Evolutionary conservation across 306 rosid species (phyloP).

Genomic region (Cucumis hystrix): DNA sequence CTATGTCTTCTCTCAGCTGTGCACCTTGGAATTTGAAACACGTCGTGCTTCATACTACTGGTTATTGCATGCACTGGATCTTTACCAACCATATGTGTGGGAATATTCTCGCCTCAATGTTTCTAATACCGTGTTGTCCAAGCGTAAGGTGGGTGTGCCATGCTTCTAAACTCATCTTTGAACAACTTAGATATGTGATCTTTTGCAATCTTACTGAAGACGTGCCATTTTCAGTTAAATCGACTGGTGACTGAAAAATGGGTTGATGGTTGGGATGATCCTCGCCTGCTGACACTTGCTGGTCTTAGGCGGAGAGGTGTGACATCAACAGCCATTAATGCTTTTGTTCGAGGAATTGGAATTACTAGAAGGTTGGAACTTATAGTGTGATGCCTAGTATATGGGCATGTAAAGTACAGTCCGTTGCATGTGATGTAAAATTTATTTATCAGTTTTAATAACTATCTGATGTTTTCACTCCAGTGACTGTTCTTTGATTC

Average conservation of each 20-base stretch:
- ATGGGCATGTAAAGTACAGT: not conserved
- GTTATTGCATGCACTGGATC: constrained; percentile 61
- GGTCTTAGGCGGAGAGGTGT: constrained; percentile 92
- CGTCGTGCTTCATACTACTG: constrained; percentile 97
- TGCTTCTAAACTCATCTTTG: not conserved
- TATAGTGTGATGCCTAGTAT: not conserved
- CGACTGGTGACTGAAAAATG: constrained; percentile 73
- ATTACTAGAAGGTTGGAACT: constrained; percentile 80
- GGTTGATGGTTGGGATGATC: constrained; percentile 99
- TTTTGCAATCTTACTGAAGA: constrained; percentile 6
- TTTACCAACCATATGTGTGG: constrained; percentile 93
- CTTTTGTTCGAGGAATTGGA: constrained; percentile 93
- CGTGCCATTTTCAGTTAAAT: constrained; percentile 48
- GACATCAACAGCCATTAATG: constrained; percentile 70
- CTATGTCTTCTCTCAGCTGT: constrained; percentile 46
- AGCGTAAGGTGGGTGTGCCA: constrained; percentile 67
- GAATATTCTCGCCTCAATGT: constrained; percentile 90
- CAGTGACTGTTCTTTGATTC: constrained; percentile 88
- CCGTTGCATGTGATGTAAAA: not conserved
- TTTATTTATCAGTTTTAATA: not conserved
- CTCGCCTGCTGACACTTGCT: constrained; percentile 89
- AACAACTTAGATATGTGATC: not conserved
- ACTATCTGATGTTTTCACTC: constrained; percentile 6
- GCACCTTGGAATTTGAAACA: constrained; percentile 96
- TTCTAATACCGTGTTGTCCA: constrained; percentile 88